Conservation (phyloP, 805 yeast species). For the Yarrowia osloensis region DNA sequence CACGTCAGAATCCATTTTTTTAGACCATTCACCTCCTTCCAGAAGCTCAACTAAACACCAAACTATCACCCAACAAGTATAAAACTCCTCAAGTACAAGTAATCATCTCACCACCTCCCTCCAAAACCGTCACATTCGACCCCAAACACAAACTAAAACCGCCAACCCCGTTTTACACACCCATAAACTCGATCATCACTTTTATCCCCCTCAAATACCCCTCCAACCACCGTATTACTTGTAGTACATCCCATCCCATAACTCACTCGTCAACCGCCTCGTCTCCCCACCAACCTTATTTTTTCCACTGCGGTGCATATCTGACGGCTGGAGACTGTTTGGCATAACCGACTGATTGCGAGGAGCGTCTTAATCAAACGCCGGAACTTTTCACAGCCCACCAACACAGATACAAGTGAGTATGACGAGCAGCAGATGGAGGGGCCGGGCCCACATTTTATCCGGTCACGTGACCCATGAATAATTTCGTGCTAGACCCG, state of each 20-base stretch:
- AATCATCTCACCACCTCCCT: too few species aligned
- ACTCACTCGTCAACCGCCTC: too few species aligned
- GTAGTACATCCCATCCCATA: too few species aligned
- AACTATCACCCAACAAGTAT: too few species aligned
- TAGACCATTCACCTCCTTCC: too few species aligned
- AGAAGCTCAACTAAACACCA: too few species aligned
- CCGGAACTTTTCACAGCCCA: not conserved
- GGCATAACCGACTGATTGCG: not conserved
- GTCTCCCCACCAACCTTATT: conserved; percentile 22
- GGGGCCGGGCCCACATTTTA: not conserved
- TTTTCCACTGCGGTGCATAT: not conserved
- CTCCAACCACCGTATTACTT: not conserved
- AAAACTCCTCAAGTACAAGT: too few species aligned
- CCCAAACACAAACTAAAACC: too few species aligned
- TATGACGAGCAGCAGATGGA: not conserved
- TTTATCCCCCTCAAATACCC: not conserved
- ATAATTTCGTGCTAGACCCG: not conserved
- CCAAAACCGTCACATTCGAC: too few species aligned
- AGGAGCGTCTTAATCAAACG: not conserved
- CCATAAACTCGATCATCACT: too few species aligned
- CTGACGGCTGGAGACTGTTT: not conserved
- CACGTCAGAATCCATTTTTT: too few species aligned
- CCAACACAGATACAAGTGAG: not conserved
- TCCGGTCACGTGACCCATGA: not conserved
- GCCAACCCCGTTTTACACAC: too few species aligned